Evolutionary conservation across 352 stramenopile species (phyloP).

Genomic region (Globisporangium emineosum): DNA sequence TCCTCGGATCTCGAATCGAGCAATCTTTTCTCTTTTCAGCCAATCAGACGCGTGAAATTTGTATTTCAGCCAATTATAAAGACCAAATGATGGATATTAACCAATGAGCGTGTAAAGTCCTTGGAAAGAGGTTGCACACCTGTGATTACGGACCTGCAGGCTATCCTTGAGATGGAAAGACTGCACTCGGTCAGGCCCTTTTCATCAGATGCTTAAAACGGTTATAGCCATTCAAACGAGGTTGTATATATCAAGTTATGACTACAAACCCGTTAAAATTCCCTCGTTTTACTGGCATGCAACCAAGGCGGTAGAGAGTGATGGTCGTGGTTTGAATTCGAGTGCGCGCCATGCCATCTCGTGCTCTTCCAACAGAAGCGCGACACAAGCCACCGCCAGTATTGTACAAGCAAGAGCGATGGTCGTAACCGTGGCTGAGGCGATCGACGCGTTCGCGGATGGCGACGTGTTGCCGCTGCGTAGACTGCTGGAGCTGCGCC

Average conservation of each 20-base stretch:
- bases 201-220: not conserved
- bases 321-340: conserved; percentile 13
- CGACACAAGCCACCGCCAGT: no score
- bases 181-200: not conserved
- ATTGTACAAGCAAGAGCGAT: conserved; percentile 11
- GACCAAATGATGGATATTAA: not conserved
- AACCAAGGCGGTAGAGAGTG: not conserved
- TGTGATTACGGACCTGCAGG: conserved; percentile 1
- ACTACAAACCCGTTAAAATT: not conserved
- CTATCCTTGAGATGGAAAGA: not conserved
- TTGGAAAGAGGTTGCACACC: not conserved
- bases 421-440: conserved; percentile 29
- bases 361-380: conserved; percentile 10
- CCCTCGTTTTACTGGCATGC: not conserved
- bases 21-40: conserved; percentile 29
- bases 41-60: not conserved
- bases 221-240: not conserved
- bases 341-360: conserved; percentile 17
- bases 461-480: conserved; percentile 34
- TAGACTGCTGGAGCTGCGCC: conserved; percentile 32
- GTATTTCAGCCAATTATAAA: conserved; percentile 9
- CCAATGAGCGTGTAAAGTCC: conserved; percentile 3
- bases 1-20: conserved; percentile 14
- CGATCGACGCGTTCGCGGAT: conserved; percentile 36
- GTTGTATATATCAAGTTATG: not conserved